Conservation (phyloP, 345 rosid species). For the Melastoma malabathricum region DNA sequence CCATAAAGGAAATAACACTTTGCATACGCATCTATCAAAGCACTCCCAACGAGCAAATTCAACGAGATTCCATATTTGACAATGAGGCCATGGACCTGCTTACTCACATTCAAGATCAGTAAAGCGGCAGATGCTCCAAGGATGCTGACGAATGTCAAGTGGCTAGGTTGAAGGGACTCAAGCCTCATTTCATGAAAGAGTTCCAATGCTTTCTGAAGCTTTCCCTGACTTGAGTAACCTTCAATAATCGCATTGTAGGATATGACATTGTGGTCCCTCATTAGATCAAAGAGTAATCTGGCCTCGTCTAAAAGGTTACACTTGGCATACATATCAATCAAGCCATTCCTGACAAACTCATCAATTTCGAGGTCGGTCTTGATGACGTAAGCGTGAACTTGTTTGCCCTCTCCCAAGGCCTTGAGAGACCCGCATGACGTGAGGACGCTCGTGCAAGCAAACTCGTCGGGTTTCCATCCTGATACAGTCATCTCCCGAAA, state of each 20-base stretch:
- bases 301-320: slow-evolving; percentile 40
- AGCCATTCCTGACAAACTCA: slow-evolving; percentile 41
- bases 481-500: slow-evolving; percentile 31
- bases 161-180: slow-evolving; percentile 30
- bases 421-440: slow-evolving; percentile 55
- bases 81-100: slow-evolving; percentile 57
- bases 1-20: slow-evolving; percentile 37
- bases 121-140: slow-evolving; percentile 48
- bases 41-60: slow-evolving; percentile 41
- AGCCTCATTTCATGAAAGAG: slow-evolving; percentile 49
- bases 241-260: slow-evolving; percentile 62
- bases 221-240: slow-evolving; percentile 58
- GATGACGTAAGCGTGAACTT: slow-evolving; percentile 51
- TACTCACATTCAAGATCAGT: slow-evolving; percentile 31
- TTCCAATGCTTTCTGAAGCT: slow-evolving; percentile 35
- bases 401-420: slow-evolving; percentile 38
- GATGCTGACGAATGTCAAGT: slow-evolving; percentile 66
- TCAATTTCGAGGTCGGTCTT: slow-evolving; percentile 46
- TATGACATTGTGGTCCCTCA: slow-evolving; percentile 29
- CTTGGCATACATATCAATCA: slow-evolving; percentile 70
- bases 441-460: slow-evolving; percentile 59
- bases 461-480: slow-evolving; percentile 43
- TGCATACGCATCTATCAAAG: slow-evolving; percentile 55
- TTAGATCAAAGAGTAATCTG: slow-evolving; percentile 38
- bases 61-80: slow-evolving; percentile 37